Evolutionary conservation across 179 eudicot genomes (phyloP).

Genomic region (Drosera spatulata): DNA sequence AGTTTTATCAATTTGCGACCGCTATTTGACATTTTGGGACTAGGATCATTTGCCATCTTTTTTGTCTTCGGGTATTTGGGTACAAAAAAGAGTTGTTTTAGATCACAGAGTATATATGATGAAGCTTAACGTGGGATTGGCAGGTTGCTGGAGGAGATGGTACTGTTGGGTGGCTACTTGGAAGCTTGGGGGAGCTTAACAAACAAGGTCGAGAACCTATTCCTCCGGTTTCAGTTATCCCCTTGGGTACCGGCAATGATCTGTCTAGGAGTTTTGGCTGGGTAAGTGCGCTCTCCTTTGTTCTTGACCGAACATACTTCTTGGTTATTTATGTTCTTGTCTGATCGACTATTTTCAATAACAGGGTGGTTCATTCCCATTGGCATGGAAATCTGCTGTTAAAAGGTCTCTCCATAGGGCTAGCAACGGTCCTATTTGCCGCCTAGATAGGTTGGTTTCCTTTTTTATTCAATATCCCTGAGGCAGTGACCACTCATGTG

Average conservation of each 20-base stretch:
- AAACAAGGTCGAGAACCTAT: slow-evolving; percentile 63
- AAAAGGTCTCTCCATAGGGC: slow-evolving; percentile 69
- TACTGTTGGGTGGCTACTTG: slow-evolving; percentile 96
- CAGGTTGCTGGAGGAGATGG: slow-evolving; percentile 99
- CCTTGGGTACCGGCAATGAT: slow-evolving; percentile 98
- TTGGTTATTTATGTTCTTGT: slow-evolving; percentile 2
- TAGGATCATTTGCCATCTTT: too few species aligned
- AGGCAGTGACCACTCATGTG: too few species aligned
- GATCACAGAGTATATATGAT: too few species aligned
- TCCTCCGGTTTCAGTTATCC: slow-evolving; percentile 89
- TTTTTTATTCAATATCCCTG: neutral
- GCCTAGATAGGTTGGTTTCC: slow-evolving; percentile 59
- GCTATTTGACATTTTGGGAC: too few species aligned
- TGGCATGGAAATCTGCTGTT: slow-evolving; percentile 84
- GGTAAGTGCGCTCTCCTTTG: slow-evolving; percentile 36
- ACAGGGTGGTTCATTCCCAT: slow-evolving; percentile 97
- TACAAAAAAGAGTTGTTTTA: too few species aligned
- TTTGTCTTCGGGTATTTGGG: too few species aligned
- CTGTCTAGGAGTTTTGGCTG: slow-evolving; percentile 92
- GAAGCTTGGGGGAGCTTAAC: slow-evolving; percentile 75
- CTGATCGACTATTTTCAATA: slow-evolving; percentile 8
- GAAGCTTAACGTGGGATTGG: neutral
- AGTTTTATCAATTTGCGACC: too few species aligned
- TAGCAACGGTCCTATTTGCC: slow-evolving; percentile 35
- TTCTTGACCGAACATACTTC: neutral